phyloP scores from a whole-genome alignment of 169 alveolate species.

The Ophryocystis elektroscirrha region DNA sequence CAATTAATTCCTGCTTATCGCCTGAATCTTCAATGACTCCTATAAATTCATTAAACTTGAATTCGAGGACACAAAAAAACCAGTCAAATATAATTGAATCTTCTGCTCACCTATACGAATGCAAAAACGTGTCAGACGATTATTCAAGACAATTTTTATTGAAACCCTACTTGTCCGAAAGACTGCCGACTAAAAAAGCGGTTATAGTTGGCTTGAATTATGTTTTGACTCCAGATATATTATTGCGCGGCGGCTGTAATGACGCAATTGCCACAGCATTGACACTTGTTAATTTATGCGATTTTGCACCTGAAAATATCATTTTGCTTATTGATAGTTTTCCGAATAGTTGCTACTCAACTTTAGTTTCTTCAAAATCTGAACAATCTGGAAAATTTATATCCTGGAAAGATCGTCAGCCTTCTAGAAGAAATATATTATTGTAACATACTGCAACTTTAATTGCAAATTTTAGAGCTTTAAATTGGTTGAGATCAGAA shows the following conservation, averaged over 20 bases:
- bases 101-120: too few relatives aligned
- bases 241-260: conserved; percentile 53
- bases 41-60: too few relatives aligned
- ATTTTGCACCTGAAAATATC: conserved; percentile 41
- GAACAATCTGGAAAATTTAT: conserved; percentile 3
- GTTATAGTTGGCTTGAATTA: conserved; percentile 59
- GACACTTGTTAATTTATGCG: conserved; percentile 42
- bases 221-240: conserved; percentile 22
- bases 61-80: too few relatives aligned
- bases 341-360: conserved; percentile 20
- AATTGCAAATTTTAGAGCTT: conserved; percentile 14
- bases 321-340: conserved; percentile 41
- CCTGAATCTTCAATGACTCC: too few relatives aligned
- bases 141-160: too few relatives aligned
- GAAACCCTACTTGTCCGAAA: conserved; percentile 16
- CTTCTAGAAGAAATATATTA: conserved; percentile 7
- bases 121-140: too few relatives aligned
- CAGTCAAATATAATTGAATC: too few relatives aligned
- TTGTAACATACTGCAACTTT: conserved; percentile 9
- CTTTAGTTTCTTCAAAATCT: conserved; percentile 1
- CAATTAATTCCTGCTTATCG: too few relatives aligned
- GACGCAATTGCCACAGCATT: conserved; percentile 57
- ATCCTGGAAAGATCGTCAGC: conserved; percentile 1
- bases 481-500: conserved; percentile 51
- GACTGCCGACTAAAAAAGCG: too few relatives aligned